These are phyloP conservation scores for Mucor mucedo DNA, from an alignment of 371 early-diverging fungal genomes.

Conservation along the genomic window DNA sequence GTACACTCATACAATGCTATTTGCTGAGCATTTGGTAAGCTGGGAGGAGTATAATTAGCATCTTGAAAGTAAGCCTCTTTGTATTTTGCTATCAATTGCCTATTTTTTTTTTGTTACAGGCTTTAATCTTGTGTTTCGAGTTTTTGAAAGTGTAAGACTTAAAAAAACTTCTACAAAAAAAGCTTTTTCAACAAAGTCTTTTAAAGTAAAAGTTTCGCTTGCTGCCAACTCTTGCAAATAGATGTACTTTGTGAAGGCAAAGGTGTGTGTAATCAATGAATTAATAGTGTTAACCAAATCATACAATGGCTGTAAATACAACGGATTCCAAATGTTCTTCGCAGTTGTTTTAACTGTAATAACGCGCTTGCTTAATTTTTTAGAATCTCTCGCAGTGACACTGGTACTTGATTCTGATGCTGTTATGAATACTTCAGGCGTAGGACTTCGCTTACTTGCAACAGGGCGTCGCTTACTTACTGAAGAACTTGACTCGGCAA, in stretches of 20 bases:
- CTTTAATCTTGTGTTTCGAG: not conserved
- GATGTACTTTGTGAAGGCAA: too few relatives aligned
- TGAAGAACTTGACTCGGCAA: too few relatives aligned
- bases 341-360: not conserved
- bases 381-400: too few relatives aligned
- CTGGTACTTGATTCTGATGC: too few relatives aligned
- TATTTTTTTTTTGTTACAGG: not conserved
- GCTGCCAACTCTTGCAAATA: not conserved
- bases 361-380: too few relatives aligned
- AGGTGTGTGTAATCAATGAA: not conserved
- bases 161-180: slow-evolving; percentile 8
- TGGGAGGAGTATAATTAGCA: not conserved
- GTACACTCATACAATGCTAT: slow-evolving; percentile 10
- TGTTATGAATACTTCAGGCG: too few relatives aligned
- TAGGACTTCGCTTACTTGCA: too few relatives aligned
- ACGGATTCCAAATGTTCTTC: not conserved
- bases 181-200: not conserved
- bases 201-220: not conserved
- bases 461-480: too few relatives aligned
- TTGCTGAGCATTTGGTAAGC: not conserved
- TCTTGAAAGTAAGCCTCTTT: not conserved
- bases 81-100: not conserved
- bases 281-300: not conserved
- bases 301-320: not conserved
- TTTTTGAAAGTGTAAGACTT: not conserved